A percentile compares a stretch with the other conserved stretches of the same genome.
Evolutionary conservation across 2,329 filamentous ascomycete species (phyloP).

Genomic region (Bipolaris sorokiniana): DNA sequence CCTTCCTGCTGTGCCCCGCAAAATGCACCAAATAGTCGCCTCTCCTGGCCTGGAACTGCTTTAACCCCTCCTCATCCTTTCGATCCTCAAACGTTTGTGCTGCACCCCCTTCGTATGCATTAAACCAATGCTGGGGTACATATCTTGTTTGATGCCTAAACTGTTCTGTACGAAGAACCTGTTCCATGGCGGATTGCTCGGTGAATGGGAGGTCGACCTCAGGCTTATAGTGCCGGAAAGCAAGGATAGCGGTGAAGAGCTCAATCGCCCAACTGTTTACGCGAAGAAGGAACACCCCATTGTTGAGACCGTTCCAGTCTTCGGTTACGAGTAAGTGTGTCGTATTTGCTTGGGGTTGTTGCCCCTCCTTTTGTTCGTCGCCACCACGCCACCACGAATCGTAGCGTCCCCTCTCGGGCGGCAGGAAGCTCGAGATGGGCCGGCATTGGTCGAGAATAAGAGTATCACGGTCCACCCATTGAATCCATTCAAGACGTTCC

Average conservation of each 20-base stretch:
- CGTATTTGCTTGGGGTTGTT: conserved; percentile 5
- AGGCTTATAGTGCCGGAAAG: conserved; percentile 50
- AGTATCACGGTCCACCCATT: conserved; percentile 55
- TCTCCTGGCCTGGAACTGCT: conserved; percentile 46
- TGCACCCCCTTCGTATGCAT: conserved; percentile 49
- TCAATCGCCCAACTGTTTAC: conserved; percentile 50
- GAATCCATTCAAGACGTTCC: conserved; percentile 52
- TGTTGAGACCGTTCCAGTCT: conserved; percentile 53
- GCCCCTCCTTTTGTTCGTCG: not conserved
- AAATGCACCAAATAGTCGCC: conserved; percentile 55
- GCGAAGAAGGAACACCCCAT: conserved; percentile 52
- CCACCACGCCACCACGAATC: conserved; percentile 23
- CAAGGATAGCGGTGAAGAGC: conserved; percentile 49
- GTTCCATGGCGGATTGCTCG: conserved; percentile 53
- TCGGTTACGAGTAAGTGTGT: conserved; percentile 48
- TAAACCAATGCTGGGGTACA: conserved; percentile 54
- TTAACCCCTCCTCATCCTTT: conserved; percentile 44
- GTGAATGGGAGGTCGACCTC: conserved; percentile 45
- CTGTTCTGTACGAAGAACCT: conserved; percentile 41
- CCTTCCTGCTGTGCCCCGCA: conserved; percentile 45
- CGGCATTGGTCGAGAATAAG: conserved; percentile 53
- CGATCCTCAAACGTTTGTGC: conserved; percentile 25
- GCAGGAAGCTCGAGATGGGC: conserved; percentile 51
- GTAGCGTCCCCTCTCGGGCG: conserved; percentile 27
- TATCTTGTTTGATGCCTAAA: conserved; percentile 44